Percentiles rank a stretch among this genome's conserved stretches.
Evolutionary conservation across 2,329 filamentous ascomycete genomes (phyloP).

Genomic region (Lasiodiplodia theobromae): DNA sequence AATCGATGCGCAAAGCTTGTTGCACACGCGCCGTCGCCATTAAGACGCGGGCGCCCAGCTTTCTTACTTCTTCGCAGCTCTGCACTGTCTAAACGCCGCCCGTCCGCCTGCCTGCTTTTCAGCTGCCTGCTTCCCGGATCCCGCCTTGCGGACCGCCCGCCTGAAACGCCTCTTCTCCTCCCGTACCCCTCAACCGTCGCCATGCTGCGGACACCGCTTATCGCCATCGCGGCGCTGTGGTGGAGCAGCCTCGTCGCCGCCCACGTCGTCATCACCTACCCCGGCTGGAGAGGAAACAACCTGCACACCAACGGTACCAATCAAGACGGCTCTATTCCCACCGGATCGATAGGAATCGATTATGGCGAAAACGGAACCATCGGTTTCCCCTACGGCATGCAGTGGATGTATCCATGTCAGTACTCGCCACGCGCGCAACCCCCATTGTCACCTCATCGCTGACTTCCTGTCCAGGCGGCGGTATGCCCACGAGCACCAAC

Average conservation of each 20-base stretch:
- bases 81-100: constrained; percentile 19
- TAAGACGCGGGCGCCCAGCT: constrained; percentile 30
- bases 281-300: constrained; percentile 87
- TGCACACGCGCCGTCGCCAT: constrained; percentile 21
- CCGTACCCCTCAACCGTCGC: not conserved
- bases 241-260: constrained; percentile 59
- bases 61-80: constrained; percentile 24
- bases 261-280: constrained; percentile 87
- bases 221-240: constrained; percentile 29
- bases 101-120: not conserved
- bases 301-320: constrained; percentile 74
- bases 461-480: constrained; percentile 71
- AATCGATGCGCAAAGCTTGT: constrained; percentile 30
- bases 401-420: constrained; percentile 95
- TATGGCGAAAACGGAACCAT: constrained; percentile 47
- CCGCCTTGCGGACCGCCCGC: constrained; percentile 13
- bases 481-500: constrained; percentile 77
- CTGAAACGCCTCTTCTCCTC: constrained; percentile 3
- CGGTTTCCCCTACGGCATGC: constrained; percentile 84
- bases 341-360: constrained; percentile 55
- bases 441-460: not conserved
- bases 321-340: constrained; percentile 48
- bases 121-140: constrained; percentile 14
- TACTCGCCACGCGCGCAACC: constrained; percentile 33
- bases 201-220: constrained; percentile 17